Conservation (phyloP, 768 basidiomycete species). For the Steccherinum ochraceum region DNA sequence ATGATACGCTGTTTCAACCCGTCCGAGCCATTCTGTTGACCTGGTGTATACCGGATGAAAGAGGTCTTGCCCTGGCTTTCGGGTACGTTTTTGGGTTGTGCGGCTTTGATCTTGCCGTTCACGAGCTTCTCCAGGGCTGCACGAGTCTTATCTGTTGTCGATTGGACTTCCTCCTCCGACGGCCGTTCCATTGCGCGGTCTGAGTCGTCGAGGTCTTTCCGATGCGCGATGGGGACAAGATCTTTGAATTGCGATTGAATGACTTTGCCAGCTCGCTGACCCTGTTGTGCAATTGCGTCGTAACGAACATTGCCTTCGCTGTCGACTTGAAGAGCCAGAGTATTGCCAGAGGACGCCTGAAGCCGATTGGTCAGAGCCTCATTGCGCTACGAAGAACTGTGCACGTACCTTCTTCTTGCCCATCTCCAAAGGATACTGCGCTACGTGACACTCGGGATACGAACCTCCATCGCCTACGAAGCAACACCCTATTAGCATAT, state of each 20-base stretch:
- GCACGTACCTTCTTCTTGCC: slow-evolving; percentile 83
- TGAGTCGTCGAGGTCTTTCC: slow-evolving; percentile 78
- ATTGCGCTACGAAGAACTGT: not conserved
- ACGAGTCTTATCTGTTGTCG: slow-evolving; percentile 87
- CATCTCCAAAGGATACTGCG: slow-evolving; percentile 95
- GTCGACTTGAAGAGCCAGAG: slow-evolving; percentile 94
- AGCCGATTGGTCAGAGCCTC: slow-evolving; percentile 3
- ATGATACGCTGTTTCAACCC: slow-evolving; percentile 92
- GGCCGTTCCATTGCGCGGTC: slow-evolving; percentile 83
- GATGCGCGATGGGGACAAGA: slow-evolving; percentile 84
- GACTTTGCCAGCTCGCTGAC: slow-evolving; percentile 78
- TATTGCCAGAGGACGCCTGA: slow-evolving; percentile 87
- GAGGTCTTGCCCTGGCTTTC: slow-evolving; percentile 76
- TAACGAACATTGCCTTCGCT: slow-evolving; percentile 95
- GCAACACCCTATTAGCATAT: slow-evolving; percentile 4
- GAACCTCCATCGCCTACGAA: slow-evolving; percentile 72
- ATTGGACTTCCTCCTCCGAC: slow-evolving; percentile 86
- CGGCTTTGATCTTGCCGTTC: slow-evolving; percentile 95
- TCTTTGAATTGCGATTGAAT: slow-evolving; percentile 98
- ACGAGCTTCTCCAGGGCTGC: slow-evolving; percentile 91
- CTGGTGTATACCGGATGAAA: slow-evolving; percentile 96
- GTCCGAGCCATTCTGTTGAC: slow-evolving; percentile 67
- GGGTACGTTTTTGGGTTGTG: slow-evolving; percentile 93
- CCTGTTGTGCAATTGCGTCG: slow-evolving; percentile 94
- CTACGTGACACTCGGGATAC: slow-evolving; percentile 93